A percentile compares a stretch with the other conserved stretches of the same genome.
phyloP scores from a whole-genome alignment of 2,329 filamentous ascomycete genomes.

The Fonsecaea monophora region DNA sequence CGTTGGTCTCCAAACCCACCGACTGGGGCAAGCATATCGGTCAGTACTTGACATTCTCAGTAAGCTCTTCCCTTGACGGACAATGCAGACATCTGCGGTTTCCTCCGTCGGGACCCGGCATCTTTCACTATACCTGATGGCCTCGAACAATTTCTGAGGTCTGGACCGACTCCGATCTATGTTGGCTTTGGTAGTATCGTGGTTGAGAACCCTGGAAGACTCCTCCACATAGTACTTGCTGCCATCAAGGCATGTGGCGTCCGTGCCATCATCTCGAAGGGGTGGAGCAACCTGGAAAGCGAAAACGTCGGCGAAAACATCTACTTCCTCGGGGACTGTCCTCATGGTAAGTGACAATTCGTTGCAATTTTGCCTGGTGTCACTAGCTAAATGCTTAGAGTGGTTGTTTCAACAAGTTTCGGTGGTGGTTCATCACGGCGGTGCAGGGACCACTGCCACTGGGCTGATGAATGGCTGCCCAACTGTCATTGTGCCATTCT shows the following conservation, averaged over 20 bases:
- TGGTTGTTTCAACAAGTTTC: conserved; percentile 65
- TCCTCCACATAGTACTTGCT: conserved; percentile 57
- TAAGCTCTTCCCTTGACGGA: conserved; percentile 9
- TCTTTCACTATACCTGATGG: conserved; percentile 51
- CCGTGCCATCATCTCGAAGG: conserved; percentile 62
- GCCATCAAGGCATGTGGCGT: conserved; percentile 56
- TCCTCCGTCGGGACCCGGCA: conserved; percentile 52
- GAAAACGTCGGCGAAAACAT: conserved; percentile 49
- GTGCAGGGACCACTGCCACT: conserved; percentile 60
- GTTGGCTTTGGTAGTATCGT: conserved; percentile 66
- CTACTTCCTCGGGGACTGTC: conserved; percentile 62
- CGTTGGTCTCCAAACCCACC: conserved; percentile 50
- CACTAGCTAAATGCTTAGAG: conserved; percentile 43
- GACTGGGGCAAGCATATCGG: conserved; percentile 51
- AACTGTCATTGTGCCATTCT: conserved; percentile 64
- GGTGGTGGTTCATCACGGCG: conserved; percentile 65
- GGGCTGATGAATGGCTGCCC: conserved; percentile 60
- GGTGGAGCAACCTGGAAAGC: conserved; percentile 59
- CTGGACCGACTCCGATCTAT: conserved; percentile 60
- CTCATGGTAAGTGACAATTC: conserved; percentile 47
- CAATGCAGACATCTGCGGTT: conserved; percentile 52
- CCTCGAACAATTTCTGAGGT: conserved; percentile 52
- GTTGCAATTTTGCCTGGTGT: not conserved
- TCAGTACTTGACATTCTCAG: conserved; percentile 32
- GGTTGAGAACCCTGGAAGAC: conserved; percentile 55